Conservation (phyloP, 1,284 basidiomycete species). For the Microbotryum saponariae region DNA sequence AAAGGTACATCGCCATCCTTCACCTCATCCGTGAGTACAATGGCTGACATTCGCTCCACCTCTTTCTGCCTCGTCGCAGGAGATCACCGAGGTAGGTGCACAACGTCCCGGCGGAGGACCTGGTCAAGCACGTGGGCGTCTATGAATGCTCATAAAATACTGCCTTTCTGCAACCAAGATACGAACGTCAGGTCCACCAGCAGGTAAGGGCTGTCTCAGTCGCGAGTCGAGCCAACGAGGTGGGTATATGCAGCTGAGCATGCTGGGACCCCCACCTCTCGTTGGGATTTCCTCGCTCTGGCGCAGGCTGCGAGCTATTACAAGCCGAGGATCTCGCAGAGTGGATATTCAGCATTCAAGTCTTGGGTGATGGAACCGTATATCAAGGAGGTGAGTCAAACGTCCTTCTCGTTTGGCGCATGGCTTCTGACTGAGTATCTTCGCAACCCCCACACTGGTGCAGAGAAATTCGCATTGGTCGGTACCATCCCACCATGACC, state of each 20-base stretch:
- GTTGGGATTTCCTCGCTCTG: not conserved
- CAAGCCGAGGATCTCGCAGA: constrained; percentile 25
- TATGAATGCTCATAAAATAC: not conserved
- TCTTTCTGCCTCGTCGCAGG: constrained; percentile 3
- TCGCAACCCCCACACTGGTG: not conserved
- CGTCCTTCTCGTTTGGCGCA: not conserved
- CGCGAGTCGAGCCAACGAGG: too few relatives aligned
- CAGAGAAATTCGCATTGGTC: constrained; percentile 30
- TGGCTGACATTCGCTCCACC: too few relatives aligned
- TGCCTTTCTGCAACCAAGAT: not conserved
- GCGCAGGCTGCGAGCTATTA: constrained; percentile 20
- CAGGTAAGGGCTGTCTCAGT: constrained; percentile 2
- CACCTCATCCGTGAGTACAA: too few relatives aligned
- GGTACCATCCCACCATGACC: not conserved
- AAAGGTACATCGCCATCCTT: constrained; percentile 8
- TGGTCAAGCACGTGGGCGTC: too few relatives aligned
- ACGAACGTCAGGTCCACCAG: constrained; percentile 19
- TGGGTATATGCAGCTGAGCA: too few relatives aligned
- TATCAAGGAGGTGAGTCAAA: constrained; percentile 20
- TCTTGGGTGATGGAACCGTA: constrained; percentile 20
- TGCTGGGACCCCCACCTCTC: not conserved
- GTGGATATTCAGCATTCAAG: constrained; percentile 19
- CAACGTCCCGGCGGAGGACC: not conserved
- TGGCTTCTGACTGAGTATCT: not conserved
- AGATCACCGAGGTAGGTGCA: constrained; percentile 16